Percentiles rank a stretch among this genome's conserved stretches.
Evolutionary conservation across 2,329 filamentous ascomycete genomes (phyloP).

Genomic region (Juglanconis oblonga): DNA sequence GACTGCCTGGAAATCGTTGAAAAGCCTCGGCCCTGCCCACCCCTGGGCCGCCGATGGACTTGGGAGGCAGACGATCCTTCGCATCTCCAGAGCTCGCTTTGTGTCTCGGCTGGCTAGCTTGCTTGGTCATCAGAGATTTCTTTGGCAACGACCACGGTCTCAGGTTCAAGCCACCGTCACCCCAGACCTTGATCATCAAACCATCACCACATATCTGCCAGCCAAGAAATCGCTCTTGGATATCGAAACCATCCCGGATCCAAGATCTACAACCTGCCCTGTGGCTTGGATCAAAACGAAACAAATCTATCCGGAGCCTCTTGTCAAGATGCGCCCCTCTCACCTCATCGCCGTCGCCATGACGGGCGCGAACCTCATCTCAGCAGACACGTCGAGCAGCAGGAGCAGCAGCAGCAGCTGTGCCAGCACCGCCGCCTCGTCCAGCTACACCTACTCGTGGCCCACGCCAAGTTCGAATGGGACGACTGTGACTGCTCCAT

Average conservation of each 20-base stretch:
- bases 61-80: background rate
- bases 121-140: background rate
- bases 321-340: conserved; percentile 6
- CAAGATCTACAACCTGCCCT: background rate
- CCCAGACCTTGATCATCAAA: background rate
- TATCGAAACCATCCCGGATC: background rate
- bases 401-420: background rate
- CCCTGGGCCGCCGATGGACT: background rate
- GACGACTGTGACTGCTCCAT: background rate
- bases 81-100: background rate
- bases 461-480: background rate
- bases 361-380: conserved; percentile 1
- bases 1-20: background rate
- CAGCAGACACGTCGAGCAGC: background rate
- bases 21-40: conserved; percentile 4
- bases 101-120: background rate
- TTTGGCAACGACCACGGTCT: background rate
- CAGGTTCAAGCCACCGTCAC: background rate
- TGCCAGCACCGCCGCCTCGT: background rate
- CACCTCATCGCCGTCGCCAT: conserved; percentile 8
- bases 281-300: background rate
- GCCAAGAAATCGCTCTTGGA: background rate
- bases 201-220: background rate
- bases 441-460: background rate
- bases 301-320: background rate